Base-by-base conservation (phyloP, 2,329 filamentous ascomycete species). In the Colletotrichum graminicola region DNA sequence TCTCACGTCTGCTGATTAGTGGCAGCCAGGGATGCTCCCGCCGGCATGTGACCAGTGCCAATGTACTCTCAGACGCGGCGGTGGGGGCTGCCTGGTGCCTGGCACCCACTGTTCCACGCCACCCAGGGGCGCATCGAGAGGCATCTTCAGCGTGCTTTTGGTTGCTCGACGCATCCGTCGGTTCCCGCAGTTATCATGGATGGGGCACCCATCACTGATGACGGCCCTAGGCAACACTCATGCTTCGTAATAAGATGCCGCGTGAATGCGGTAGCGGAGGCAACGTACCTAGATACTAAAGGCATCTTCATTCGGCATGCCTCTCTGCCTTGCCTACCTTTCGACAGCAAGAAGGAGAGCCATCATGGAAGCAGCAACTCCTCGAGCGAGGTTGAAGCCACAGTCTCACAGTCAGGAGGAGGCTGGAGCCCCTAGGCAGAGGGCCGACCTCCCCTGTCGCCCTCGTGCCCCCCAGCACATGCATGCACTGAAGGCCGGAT, bases 401-500 rank as follows among this genome's bases (percentile, higher is more conserved):
- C n/a, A 5, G 39, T n/a, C 29, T 47, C 45, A 23, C 45, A n/a
- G 21, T 23, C 10, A 12, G n/a, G 45, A n/a, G 45, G 3, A 11
- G 41, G 16, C 16, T n/a, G 41, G 45, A 43, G 26, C 26, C 64
- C 23, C 23, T 45, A 56, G 32, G 41, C 49, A 52, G 34, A 56
- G 21, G 52, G 49, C 41, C 29, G 21, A 29, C 23, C 49, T 39
- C 52, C 65, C 65, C 59, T 69, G 69, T 60, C 60, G 51, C n/a
- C 57, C 49, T 60, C 26, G 36, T 36, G 51, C 64, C 32, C 64
- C 69, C 60, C 59, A 67, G 66, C 54, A 67, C 45, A 72, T 72
- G 69, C 65, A 72, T 64, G 65, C 65, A 69, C 65, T 72, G 47
- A 72, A 72, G 65, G 69, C 61, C 60, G 65, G 69, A 55, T 72